Percentiles rank a stretch among this genome's conserved stretches.
These are phyloP conservation scores for Tulasnella sp. DNA, from an alignment of 768 basidiomycete genomes.

Conservation along the genomic window DNA sequence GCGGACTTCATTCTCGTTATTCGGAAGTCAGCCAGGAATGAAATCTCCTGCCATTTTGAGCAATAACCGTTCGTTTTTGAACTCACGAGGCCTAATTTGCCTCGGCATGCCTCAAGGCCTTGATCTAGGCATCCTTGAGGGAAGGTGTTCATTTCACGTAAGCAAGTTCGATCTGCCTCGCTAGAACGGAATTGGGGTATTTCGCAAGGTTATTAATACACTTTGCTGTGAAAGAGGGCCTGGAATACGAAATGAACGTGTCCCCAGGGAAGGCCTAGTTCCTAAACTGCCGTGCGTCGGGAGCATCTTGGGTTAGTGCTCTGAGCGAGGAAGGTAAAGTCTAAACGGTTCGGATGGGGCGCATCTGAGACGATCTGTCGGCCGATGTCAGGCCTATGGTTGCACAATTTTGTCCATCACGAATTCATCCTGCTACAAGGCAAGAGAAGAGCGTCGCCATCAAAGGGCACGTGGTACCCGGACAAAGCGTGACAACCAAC, in stretches of 20 bases:
- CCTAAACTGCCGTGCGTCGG: not conserved
- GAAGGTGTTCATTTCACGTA: not conserved
- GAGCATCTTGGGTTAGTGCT: not conserved
- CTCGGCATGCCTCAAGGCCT: not conserved
- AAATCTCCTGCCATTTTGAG: not conserved
- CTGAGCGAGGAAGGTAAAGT: not conserved
- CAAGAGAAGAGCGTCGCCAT: no score
- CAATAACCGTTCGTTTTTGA: not conserved
- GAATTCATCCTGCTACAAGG: no score
- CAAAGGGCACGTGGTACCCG: no score
- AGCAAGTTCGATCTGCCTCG: not conserved
- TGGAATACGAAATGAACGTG: not conserved
- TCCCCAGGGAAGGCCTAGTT: not conserved
- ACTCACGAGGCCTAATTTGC: not conserved
- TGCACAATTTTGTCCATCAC: no score
- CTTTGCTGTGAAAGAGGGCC: not conserved
- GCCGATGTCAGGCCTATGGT: not conserved
- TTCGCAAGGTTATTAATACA: not conserved
- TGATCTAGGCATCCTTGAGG: not conserved
- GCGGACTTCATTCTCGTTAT: not conserved
- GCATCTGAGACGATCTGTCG: not conserved
- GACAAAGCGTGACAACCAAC: no score
- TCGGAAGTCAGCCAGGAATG: not conserved
- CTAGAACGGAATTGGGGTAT: not conserved
- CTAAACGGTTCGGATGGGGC: not conserved